A percentile compares a stretch with the other conserved stretches of the same genome.
phyloP scores from a whole-genome alignment of 192 early-diverging fungal species.

The Neocallimastix lanati region DNA sequence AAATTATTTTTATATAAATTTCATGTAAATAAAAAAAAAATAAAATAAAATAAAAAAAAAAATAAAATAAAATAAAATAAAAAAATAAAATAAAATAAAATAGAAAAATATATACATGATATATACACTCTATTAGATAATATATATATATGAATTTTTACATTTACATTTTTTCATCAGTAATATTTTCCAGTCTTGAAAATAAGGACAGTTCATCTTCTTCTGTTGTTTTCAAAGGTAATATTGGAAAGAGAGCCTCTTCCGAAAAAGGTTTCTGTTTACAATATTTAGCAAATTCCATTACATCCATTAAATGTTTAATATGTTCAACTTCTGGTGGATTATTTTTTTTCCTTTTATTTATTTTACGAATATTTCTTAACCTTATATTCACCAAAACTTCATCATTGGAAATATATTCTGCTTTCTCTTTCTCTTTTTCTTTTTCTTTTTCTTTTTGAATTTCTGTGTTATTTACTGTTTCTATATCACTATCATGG shows the following conservation, averaged over 20 bases:
- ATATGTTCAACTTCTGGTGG: background rate
- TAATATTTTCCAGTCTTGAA: background rate
- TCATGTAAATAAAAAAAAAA: too few species aligned
- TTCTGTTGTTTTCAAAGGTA: background rate
- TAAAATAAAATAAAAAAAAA: too few species aligned
- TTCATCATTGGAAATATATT: background rate
- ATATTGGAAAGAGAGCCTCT: background rate
- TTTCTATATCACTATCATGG: too few species aligned
- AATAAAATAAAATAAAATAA: too few species aligned
- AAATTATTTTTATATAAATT: too few species aligned
- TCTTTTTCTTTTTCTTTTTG: background rate
- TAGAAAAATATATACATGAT: too few species aligned
- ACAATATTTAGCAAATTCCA: background rate
- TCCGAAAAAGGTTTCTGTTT: background rate
- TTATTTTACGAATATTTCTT: background rate
- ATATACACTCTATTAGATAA: too few species aligned
- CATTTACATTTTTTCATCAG: background rate
- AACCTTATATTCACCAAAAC: too few species aligned
- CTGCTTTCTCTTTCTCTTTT: background rate
- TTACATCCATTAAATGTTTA: background rate
- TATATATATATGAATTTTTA: too few species aligned
- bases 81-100: too few species aligned
- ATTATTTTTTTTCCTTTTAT: background rate
- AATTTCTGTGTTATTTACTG: too few species aligned
- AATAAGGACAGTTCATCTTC: background rate